Conservation (phyloP, 2,329 filamentous ascomycete genomes). For the Hymenoscyphus scutula region DNA sequence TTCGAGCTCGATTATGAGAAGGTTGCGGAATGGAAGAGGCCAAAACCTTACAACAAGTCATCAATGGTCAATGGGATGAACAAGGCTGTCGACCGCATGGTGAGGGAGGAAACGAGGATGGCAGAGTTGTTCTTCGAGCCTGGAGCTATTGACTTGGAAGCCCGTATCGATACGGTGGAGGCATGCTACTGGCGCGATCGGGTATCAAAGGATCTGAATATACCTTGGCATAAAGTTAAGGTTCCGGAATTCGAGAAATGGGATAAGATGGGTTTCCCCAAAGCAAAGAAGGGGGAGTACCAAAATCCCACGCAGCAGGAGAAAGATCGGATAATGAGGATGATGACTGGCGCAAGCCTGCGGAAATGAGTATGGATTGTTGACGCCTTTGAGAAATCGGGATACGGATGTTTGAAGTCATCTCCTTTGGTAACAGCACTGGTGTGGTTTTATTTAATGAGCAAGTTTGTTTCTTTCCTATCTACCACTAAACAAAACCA, state of each 20-base stretch:
- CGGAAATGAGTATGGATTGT: neutral
- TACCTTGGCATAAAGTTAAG: constrained; percentile 19
- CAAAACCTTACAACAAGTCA: constrained; percentile 17
- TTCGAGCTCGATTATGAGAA: constrained; percentile 41
- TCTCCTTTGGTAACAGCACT: too few relatives aligned
- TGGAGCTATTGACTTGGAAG: constrained; percentile 13
- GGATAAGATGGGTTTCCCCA: constrained; percentile 21
- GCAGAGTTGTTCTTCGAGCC: constrained; percentile 19
- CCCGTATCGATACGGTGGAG: too few relatives aligned
- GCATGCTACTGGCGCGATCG: constrained; percentile 15
- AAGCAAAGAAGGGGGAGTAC: constrained; percentile 24
- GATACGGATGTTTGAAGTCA: too few relatives aligned
- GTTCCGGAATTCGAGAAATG: constrained; percentile 21
- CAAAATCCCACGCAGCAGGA: constrained; percentile 14
- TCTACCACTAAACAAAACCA: too few relatives aligned
- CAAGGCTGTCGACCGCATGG: neutral
- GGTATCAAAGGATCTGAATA: constrained; percentile 22
- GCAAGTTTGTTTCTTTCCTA: too few relatives aligned
- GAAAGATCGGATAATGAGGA: constrained; percentile 12
- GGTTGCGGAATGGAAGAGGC: constrained; percentile 19
- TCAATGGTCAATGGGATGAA: constrained; percentile 18
- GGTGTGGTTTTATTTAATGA: too few relatives aligned
- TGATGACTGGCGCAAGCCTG: neutral
- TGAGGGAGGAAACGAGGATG: constrained; percentile 13
- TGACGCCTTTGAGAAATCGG: too few relatives aligned